Conservation (phyloP, 331 rosid genomes). For the Telfairia occidentalis region DNA sequence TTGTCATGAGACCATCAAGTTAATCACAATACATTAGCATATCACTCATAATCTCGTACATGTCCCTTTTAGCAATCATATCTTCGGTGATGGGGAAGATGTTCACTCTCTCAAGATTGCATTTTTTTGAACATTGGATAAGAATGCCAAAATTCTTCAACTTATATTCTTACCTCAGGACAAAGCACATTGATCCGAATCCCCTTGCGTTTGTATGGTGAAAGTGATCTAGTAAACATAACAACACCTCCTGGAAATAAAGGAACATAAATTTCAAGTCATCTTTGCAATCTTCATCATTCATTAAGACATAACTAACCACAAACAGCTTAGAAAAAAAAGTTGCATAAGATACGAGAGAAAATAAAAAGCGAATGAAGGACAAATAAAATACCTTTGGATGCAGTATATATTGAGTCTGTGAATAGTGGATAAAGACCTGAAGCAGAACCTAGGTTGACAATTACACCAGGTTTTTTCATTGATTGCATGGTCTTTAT, state of each 20-base stretch:
- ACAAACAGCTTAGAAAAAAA: slow-evolving; percentile 1
- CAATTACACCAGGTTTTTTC: slow-evolving; percentile 68
- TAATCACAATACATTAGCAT: not conserved
- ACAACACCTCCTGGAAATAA: slow-evolving; percentile 65
- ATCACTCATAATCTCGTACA: not conserved
- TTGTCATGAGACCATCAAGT: slow-evolving; percentile 4
- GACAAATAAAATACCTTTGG: slow-evolving; percentile 58
- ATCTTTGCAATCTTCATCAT: not conserved
- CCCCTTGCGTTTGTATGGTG: slow-evolving; percentile 47
- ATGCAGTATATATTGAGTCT: slow-evolving; percentile 63
- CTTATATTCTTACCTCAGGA: slow-evolving; percentile 56
- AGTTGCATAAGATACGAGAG: not conserved
- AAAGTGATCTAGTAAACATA: slow-evolving; percentile 76
- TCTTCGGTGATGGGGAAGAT: not conserved
- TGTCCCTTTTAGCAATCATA: not conserved
- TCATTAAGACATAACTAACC: slow-evolving; percentile 11
- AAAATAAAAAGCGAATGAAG: not conserved
- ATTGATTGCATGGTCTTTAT: slow-evolving; percentile 57
- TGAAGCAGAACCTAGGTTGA: slow-evolving; percentile 80
- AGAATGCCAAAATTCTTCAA: not conserved
- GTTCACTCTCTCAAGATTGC: not conserved
- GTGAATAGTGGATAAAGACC: slow-evolving; percentile 67
- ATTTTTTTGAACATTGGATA: not conserved
- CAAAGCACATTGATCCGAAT: slow-evolving; percentile 89
- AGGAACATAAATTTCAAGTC: not conserved